Evolutionary conservation across 1,284 basidiomycete species (phyloP).

Genomic region (Fomes fomentarius): DNA sequence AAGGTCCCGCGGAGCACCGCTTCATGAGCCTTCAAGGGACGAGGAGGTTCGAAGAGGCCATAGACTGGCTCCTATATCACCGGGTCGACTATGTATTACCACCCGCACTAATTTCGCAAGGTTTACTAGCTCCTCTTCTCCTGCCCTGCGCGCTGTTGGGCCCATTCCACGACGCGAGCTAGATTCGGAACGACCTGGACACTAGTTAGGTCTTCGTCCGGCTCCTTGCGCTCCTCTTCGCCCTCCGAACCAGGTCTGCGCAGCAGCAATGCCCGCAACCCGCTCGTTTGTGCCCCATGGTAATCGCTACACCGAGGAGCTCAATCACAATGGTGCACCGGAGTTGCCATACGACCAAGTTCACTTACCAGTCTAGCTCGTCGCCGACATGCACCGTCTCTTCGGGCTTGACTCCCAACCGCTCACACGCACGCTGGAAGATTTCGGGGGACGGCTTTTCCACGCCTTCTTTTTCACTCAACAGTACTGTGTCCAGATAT

Average conservation of each 20-base stretch:
- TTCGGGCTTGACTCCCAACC: constrained; percentile 34
- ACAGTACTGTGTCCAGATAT: constrained; percentile 53
- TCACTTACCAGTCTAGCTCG: constrained; percentile 60
- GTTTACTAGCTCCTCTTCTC: neutral
- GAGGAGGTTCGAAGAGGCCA: neutral
- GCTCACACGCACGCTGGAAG: constrained; percentile 48
- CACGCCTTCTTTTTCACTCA: constrained; percentile 66
- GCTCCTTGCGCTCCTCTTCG: constrained; percentile 49
- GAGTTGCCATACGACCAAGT: neutral
- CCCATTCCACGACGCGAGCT: constrained; percentile 41
- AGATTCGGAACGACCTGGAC: constrained; percentile 46
- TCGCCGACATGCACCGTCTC: constrained; percentile 75
- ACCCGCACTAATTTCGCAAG: constrained; percentile 10
- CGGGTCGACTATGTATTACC: constrained; percentile 17
- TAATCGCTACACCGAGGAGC: constrained; percentile 56
- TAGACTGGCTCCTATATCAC: constrained; percentile 6
- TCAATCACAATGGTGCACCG: neutral
- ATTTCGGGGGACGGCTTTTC: constrained; percentile 70
- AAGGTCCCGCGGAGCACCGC: too few relatives aligned
- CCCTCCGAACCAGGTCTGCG: constrained; percentile 51
- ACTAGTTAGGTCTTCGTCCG: constrained; percentile 41
- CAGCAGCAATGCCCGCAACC: constrained; percentile 62
- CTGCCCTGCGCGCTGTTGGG: constrained; percentile 15
- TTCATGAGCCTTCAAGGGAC: too few relatives aligned
- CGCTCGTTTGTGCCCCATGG: constrained; percentile 58